Conservation (phyloP, 1,284 basidiomycete species). For the Trametes versicolor region DNA sequence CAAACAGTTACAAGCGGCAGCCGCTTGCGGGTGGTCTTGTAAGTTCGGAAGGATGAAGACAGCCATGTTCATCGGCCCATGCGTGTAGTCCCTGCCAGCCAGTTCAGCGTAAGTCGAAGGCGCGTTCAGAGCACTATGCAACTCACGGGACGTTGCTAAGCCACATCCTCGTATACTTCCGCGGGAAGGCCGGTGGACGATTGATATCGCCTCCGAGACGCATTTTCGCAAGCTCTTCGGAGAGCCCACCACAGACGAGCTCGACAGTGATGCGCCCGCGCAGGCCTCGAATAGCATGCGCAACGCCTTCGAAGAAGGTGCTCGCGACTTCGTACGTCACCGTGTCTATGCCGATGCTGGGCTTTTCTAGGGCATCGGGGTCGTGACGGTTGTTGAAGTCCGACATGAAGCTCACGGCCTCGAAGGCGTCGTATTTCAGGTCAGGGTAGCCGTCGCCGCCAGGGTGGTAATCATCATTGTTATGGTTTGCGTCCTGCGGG, state of each 20-base stretch:
- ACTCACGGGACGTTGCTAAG: conserved; percentile 37
- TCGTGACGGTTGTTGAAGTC: conserved; percentile 11
- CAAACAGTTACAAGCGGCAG: conserved; percentile 44
- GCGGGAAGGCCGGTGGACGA: conserved; percentile 26
- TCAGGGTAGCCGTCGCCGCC: conserved; percentile 10
- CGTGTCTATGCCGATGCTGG: conserved; percentile 3
- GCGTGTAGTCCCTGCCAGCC: conserved; percentile 45
- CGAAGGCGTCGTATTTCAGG: conserved; percentile 12
- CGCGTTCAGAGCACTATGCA: conserved; percentile 22
- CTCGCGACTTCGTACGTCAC: background rate
- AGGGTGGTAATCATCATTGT: conserved; percentile 6
- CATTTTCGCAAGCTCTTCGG: conserved; percentile 33
- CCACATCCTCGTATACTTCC: conserved; percentile 33
- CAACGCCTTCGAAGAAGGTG: conserved; percentile 20
- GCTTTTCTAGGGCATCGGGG: background rate
- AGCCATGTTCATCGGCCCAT: conserved; percentile 44
- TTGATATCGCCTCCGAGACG: conserved; percentile 10
- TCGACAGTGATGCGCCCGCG: conserved; percentile 38
- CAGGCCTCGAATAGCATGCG: conserved; percentile 18
- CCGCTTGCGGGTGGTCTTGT: conserved; percentile 38
- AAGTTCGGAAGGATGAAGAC: conserved; percentile 41
- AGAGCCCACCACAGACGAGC: conserved; percentile 26
- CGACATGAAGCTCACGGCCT: conserved; percentile 1
- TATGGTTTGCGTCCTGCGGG: conserved; percentile 16
- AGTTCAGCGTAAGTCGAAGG: background rate